Conservation (phyloP, 257 asterid species). For the Fraxinus cuspidata region DNA sequence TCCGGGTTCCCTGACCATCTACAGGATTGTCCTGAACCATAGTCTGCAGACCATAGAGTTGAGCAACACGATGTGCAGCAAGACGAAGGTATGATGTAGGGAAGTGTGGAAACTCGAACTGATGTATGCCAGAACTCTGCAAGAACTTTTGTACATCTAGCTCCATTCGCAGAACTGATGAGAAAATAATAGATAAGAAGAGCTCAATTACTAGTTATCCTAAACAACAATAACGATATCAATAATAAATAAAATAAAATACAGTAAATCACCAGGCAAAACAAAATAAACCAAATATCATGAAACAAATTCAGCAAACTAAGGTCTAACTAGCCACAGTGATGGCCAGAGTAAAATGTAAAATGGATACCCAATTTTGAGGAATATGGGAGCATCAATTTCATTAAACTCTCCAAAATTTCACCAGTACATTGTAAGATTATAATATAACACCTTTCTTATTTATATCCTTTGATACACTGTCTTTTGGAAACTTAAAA, state of each 20-base stretch:
- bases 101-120: constrained; percentile 86
- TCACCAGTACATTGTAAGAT: background rate
- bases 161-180: constrained; percentile 89
- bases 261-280: background rate
- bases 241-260: background rate
- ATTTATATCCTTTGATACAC: background rate
- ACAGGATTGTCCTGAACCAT: constrained; percentile 64
- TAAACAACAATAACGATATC: constrained; percentile 8
- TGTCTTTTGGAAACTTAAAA: background rate
- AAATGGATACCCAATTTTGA: no score
- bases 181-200: constrained; percentile 7
- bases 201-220: background rate
- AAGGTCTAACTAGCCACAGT: constrained; percentile 5
- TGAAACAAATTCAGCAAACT: background rate
- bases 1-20: constrained; percentile 73
- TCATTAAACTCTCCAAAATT: background rate
- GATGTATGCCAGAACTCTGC: constrained; percentile 61
- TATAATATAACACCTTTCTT: no score
- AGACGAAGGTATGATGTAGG: constrained; percentile 97
- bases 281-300: constrained; percentile 5
- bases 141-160: constrained; percentile 82
- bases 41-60: constrained; percentile 89
- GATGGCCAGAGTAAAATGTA: background rate
- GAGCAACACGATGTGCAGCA: constrained; percentile 98
- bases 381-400: background rate